These are phyloP conservation scores for Penicillium psychrosexuale DNA, from an alignment of 2,329 filamentous ascomycete species.

Conservation along the genomic window DNA sequence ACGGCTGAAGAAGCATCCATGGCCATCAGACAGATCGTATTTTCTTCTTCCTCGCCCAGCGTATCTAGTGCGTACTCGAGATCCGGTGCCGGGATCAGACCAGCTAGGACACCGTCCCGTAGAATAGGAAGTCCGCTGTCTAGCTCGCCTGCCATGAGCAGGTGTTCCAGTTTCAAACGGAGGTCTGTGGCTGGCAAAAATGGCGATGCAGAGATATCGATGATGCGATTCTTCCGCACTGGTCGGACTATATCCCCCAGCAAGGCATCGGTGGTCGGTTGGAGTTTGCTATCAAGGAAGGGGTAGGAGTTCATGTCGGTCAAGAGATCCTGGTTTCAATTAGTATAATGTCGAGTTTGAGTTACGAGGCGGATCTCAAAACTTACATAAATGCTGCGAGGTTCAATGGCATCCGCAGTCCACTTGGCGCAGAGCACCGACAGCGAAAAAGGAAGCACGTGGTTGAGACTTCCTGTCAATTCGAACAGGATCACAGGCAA, in stretches of 20 bases:
- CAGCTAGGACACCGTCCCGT: conserved; percentile 73
- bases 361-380: neutral
- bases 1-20: conserved; percentile 53
- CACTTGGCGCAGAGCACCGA: conserved; percentile 95
- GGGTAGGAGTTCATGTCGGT: conserved; percentile 98
- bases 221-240: conserved; percentile 70
- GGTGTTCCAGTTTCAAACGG: conserved; percentile 72
- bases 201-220: conserved; percentile 82
- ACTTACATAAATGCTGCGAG: conserved; percentile 82
- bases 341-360: conserved; percentile 10
- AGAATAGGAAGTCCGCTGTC: conserved; percentile 90
- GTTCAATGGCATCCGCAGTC: conserved; percentile 94
- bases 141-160: conserved; percentile 83
- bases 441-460: conserved; percentile 90
- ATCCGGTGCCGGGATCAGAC: conserved; percentile 89
- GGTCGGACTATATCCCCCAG: conserved; percentile 82
- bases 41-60: conserved; percentile 66
- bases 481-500: conserved; percentile 95
- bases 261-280: conserved; percentile 84
- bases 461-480: conserved; percentile 88
- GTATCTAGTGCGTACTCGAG: conserved; percentile 89
- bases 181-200: conserved; percentile 73
- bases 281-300: conserved; percentile 93
- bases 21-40: conserved; percentile 75
- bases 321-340: conserved; percentile 65